Conservation (phyloP, 2,329 filamentous ascomycete genomes). For the Elsinoe fawcettii region DNA sequence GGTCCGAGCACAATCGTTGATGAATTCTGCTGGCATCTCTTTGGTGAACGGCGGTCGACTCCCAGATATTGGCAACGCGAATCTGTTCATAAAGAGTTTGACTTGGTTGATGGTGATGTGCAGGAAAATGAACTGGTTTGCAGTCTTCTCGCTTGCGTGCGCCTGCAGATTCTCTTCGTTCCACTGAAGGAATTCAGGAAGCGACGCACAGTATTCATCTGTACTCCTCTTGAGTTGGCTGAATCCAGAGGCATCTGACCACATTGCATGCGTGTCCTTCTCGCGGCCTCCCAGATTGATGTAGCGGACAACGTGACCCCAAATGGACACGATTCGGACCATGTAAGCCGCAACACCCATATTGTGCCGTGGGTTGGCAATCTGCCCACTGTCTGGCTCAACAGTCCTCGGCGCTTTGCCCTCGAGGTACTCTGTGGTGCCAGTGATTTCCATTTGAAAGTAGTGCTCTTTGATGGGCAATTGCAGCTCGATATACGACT, state of each 20-base stretch:
- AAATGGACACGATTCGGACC: conserved; percentile 74
- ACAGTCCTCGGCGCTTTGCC: conserved; percentile 60
- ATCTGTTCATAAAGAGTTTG: conserved; percentile 80
- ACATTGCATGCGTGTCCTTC: conserved; percentile 67
- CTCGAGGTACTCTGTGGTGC: conserved; percentile 73
- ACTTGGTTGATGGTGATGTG: conserved; percentile 88
- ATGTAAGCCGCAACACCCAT: conserved; percentile 94
- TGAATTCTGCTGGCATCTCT: conserved; percentile 69
- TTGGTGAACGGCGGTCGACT: conserved; percentile 48
- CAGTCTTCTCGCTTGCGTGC: conserved; percentile 75
- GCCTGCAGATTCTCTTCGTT: conserved; percentile 73
- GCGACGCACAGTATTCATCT: conserved; percentile 58
- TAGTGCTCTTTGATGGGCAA: conserved; percentile 83
- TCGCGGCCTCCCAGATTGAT: conserved; percentile 84
- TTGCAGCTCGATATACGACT: conserved; percentile 82
- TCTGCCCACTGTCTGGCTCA: conserved; percentile 54
- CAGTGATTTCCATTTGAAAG: conserved; percentile 86
- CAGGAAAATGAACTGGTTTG: conserved; percentile 85
- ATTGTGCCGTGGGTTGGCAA: conserved; percentile 64
- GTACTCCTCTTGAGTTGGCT: conserved; percentile 61
- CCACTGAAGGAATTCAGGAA: conserved; percentile 68
- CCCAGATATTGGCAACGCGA: conserved; percentile 64
- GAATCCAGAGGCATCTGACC: conserved; percentile 74
- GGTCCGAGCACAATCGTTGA: conserved; percentile 64
- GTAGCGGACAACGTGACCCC: conserved; percentile 84